These are phyloP conservation scores for Fereydounia khargensis DNA, from an alignment of 1,284 basidiomycete genomes.

Conservation along the genomic window DNA sequence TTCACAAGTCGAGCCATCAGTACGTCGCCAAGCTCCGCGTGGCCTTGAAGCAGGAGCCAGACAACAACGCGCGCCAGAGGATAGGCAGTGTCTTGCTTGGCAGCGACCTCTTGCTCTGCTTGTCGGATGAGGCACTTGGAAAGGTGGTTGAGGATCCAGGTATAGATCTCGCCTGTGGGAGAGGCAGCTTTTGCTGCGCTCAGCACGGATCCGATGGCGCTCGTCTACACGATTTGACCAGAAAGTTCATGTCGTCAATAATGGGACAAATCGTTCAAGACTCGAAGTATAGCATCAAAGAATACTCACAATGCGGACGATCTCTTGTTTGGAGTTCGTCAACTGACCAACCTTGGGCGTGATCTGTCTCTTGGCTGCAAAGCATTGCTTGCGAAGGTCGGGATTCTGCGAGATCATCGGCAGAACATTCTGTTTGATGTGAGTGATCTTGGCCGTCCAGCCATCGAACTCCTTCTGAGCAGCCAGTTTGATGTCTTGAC, in stretches of 20 bases:
- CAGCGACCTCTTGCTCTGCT: conserved; percentile 89
- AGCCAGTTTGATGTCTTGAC: conserved; percentile 22
- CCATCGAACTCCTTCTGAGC: conserved; percentile 34
- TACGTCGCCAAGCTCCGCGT: conserved; percentile 69
- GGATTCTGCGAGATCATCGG: conserved; percentile 69
- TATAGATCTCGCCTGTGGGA: conserved; percentile 62
- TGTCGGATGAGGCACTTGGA: conserved; percentile 85
- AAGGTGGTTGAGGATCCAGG: conserved; percentile 78
- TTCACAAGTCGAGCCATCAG: conserved; percentile 84
- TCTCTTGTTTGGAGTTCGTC: conserved; percentile 73
- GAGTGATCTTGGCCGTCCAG: conserved; percentile 43
- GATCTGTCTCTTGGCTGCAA: conserved; percentile 73
- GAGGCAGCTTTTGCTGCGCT: conserved; percentile 52
- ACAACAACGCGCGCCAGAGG: conserved; percentile 78
- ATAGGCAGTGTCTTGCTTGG: conserved; percentile 77
- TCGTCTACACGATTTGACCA: conserved; percentile 61
- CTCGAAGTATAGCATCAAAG: too few relatives aligned
- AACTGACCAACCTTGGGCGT: conserved; percentile 88
- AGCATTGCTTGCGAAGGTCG: conserved; percentile 60
- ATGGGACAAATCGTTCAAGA: too few relatives aligned
- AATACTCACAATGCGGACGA: conserved; percentile 69
- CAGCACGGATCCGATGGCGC: conserved; percentile 66
- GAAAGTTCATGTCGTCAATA: too few relatives aligned
- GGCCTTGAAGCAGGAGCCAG: conserved; percentile 65
- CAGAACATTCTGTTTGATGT: conserved; percentile 74